phyloP scores from a whole-genome alignment of 495 filamentous ascomycete species.

The Penicillium antarcticum region DNA sequence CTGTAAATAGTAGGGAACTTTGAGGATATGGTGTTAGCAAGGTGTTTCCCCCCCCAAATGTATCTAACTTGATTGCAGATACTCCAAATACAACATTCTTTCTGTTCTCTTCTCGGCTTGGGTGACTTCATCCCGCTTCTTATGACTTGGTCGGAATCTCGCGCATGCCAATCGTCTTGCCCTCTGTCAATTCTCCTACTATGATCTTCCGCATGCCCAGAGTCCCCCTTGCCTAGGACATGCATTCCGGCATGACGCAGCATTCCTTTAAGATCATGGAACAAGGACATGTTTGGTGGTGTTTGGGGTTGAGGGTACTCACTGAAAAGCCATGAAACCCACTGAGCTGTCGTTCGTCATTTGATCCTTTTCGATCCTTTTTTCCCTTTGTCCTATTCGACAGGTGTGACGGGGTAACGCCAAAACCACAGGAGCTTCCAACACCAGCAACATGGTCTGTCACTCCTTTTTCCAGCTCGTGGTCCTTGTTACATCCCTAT shows the following conservation, averaged over 20 bases:
- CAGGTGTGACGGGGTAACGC: constrained; percentile 9
- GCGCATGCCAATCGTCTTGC: constrained; percentile 10
- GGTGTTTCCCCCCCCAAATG: constrained; percentile 18
- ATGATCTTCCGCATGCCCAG: constrained; percentile 1
- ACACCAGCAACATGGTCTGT: constrained; percentile 25
- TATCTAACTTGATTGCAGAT: constrained; percentile 16
- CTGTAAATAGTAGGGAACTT: constrained; percentile 23
- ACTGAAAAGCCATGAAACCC: constrained; percentile 6
- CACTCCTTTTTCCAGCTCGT: constrained; percentile 20
- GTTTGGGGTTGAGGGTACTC: background rate
- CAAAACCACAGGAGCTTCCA: constrained; percentile 11
- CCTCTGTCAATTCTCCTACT: background rate
- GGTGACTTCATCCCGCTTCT: constrained; percentile 15
- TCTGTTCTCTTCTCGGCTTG: constrained; percentile 2
- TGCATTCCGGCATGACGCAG: constrained; percentile 26
- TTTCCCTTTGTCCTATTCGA: background rate
- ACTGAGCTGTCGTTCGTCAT: background rate
- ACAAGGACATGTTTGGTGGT: constrained; percentile 1
- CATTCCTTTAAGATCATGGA: constrained; percentile 20
- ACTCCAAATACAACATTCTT: constrained; percentile 23
- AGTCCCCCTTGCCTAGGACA: constrained; percentile 13
- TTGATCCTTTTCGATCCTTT: background rate
- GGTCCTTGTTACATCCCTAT: constrained; percentile 17
- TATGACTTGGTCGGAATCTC: constrained; percentile 3
- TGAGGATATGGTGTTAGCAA: constrained; percentile 18